A percentile compares a stretch with the other conserved stretches of the same genome.
Evolutionary conservation across 768 basidiomycete species (phyloP).

Genomic region (Dioszegia hungarica): DNA sequence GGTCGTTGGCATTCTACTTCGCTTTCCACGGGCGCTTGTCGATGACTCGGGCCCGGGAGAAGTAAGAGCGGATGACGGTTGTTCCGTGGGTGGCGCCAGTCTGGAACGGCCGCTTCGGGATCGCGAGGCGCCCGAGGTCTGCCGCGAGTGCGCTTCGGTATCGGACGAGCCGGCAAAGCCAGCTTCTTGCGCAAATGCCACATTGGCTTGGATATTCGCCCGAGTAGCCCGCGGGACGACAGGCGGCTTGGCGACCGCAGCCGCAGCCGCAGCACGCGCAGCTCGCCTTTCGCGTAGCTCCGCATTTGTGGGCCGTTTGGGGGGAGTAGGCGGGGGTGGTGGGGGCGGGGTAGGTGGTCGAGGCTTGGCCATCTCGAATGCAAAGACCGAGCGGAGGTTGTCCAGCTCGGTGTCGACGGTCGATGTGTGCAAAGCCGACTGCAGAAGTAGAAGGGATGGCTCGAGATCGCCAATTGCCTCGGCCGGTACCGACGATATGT

Average conservation of each 20-base stretch:
- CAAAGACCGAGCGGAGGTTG: conserved; percentile 63
- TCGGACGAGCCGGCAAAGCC: conserved; percentile 10
- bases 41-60: too few relatives aligned
- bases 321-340: conserved; percentile 31
- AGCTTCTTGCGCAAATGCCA: conserved; percentile 33
- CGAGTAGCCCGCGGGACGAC: conserved; percentile 19
- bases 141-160: conserved; percentile 3
- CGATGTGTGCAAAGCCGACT: conserved; percentile 57
- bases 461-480: conserved; percentile 65
- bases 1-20: too few relatives aligned
- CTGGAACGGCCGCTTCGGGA: background rate
- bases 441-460: conserved; percentile 59
- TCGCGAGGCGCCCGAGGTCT: background rate
- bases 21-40: too few relatives aligned
- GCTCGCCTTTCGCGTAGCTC: conserved; percentile 21
- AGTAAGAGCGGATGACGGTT: background rate
- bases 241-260: conserved; percentile 17
- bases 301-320: conserved; percentile 5
- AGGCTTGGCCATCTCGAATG: conserved; percentile 60
- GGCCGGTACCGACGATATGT: conserved; percentile 32
- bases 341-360: conserved; percentile 63
- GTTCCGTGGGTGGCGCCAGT: background rate
- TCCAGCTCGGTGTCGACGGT: conserved; percentile 56
- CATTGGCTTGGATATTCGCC: conserved; percentile 17
- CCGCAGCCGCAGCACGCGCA: too few relatives aligned